Evolutionary conservation across 225 moss, liverwort and hornwort species (phyloP).

Genomic region (Marchantia paleacea): DNA sequence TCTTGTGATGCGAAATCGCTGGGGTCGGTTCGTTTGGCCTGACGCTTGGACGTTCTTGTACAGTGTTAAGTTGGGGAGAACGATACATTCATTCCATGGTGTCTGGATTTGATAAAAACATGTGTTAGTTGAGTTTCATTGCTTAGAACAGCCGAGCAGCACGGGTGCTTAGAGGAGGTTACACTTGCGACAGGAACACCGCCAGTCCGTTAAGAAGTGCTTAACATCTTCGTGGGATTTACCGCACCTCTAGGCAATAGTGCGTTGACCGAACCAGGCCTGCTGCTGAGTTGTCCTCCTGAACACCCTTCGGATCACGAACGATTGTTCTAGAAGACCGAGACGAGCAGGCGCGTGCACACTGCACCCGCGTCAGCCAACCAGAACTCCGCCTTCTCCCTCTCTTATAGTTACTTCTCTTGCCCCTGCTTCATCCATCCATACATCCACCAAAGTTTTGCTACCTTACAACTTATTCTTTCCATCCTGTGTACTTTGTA

Average conservation of each 20-base stretch:
- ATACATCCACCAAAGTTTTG: too few relatives aligned
- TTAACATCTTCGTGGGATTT: neutral
- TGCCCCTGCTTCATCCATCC: too few relatives aligned
- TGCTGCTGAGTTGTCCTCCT: neutral
- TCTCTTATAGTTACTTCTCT: too few relatives aligned
- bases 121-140: neutral
- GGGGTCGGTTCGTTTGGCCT: neutral
- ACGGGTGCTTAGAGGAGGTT: neutral
- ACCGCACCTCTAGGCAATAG: neutral
- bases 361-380: neutral
- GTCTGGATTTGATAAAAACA: neutral
- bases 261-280: neutral
- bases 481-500: too few relatives aligned
- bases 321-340: neutral
- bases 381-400: too few relatives aligned
- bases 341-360: neutral
- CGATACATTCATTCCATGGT: neutral
- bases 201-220: neutral
- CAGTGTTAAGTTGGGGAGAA: neutral
- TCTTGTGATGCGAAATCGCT: neutral
- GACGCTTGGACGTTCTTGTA: slow-evolving; percentile 3
- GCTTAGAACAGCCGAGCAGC: neutral
- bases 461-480: too few relatives aligned
- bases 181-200: neutral
- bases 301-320: neutral